phyloP scores from a whole-genome alignment of 768 basidiomycete genomes.

The Coprinopsis marcescibilis region DNA sequence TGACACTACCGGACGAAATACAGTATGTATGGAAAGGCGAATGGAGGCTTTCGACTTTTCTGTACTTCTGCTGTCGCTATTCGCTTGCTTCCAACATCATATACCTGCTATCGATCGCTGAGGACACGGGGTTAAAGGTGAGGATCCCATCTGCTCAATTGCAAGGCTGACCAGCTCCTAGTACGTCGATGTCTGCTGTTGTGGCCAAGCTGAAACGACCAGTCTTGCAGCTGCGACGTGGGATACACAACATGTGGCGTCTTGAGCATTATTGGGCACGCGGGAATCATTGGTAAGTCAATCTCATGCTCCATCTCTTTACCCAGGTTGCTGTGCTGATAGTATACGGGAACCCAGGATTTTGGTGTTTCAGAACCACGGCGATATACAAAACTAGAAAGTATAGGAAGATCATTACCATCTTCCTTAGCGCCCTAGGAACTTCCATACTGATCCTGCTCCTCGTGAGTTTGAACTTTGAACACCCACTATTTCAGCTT shows the following conservation, averaged over 20 bases:
- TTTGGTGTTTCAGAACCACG: conserved; percentile 4
- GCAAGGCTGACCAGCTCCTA: too few species aligned
- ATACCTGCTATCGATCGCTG: not conserved
- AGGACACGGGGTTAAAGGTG: not conserved
- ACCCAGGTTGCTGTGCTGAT: too few species aligned
- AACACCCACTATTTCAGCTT: too few species aligned
- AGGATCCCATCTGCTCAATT: too few species aligned
- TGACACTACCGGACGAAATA: conserved; percentile 4
- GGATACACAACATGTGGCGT: conserved; percentile 1
- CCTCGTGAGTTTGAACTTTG: conserved; percentile 2
- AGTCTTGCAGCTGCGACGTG: not conserved
- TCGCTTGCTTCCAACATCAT: not conserved
- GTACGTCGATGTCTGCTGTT: not conserved
- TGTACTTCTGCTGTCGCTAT: conserved; percentile 8
- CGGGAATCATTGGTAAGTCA: not conserved
- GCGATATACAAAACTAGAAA: conserved; percentile 1
- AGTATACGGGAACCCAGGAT: not conserved
- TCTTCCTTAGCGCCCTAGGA: not conserved
- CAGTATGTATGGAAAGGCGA: conserved; percentile 3
- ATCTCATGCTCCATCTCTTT: not conserved
- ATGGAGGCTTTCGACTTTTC: not conserved
- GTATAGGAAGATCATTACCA: not conserved
- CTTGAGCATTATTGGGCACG: conserved; percentile 3
- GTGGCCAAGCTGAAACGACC: not conserved
- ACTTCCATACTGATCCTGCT: not conserved